Percentiles rank a stretch among this genome's conserved stretches.
Evolutionary conservation across 148 eudicot species (phyloP).

Genomic region (Silene conica): DNA sequence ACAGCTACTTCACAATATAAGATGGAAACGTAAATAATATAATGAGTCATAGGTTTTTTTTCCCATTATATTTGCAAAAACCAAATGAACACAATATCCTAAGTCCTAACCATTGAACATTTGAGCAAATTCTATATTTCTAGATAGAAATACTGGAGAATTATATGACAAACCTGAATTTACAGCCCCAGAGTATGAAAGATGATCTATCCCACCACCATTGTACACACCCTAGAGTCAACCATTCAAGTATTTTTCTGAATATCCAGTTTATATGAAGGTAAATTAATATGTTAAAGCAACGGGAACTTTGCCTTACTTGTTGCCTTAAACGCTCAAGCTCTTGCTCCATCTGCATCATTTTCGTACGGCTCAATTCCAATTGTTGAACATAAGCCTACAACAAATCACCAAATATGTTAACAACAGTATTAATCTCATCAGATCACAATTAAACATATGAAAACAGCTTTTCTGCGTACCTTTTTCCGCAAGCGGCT

Average conservation of each 20-base stretch:
- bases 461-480: conserved; percentile 4
- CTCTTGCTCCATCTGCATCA: conserved; percentile 87
- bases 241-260: conserved; percentile 4
- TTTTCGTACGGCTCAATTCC: conserved; percentile 71
- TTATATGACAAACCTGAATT: conserved; percentile 62
- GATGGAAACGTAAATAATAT: too few species aligned
- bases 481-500: conserved; percentile 96
- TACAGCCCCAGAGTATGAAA: conserved; percentile 42
- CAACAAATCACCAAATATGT: conserved; percentile 10
- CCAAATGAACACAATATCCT: background rate
- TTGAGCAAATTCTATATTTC: background rate
- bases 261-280: background rate
- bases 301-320: conserved; percentile 31
- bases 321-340: conserved; percentile 73
- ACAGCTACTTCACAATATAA: too few species aligned
- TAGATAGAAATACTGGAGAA: background rate
- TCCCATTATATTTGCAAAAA: too few species aligned
- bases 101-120: background rate
- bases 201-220: conserved; percentile 54
- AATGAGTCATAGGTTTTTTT: too few species aligned
- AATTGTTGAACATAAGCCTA: conserved; percentile 96
- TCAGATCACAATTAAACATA: background rate
- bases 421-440: conserved; percentile 3
- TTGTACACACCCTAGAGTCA: conserved; percentile 50
- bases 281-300: background rate